Conservation (phyloP, 305 asterid species). For the Fraxinus floribunda region DNA sequence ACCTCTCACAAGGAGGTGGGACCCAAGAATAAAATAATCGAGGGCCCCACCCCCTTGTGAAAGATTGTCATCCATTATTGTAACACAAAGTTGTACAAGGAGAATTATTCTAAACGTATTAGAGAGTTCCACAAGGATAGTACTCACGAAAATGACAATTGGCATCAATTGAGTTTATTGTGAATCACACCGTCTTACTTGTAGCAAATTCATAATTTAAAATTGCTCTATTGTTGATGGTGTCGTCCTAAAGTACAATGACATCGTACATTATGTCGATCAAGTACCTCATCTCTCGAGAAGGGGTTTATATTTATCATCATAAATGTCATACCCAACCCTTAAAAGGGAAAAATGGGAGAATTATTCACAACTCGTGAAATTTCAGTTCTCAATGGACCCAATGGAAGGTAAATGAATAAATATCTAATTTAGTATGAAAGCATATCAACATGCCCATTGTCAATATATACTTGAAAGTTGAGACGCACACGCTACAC, state of each 20-base stretch:
- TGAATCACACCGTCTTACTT: neutral
- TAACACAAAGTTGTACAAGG: too few species aligned
- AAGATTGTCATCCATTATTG: too few species aligned
- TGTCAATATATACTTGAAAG: too few species aligned
- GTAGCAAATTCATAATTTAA: neutral
- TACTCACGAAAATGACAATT: neutral
- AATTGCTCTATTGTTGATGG: neutral
- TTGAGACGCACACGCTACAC: neutral
- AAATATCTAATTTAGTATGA: neutral
- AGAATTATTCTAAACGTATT: too few species aligned
- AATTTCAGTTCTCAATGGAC: neutral
- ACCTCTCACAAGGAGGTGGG: too few species aligned
- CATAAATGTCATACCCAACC: neutral
- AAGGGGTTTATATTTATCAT: neutral
- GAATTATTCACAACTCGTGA: neutral
- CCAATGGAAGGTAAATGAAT: neutral
- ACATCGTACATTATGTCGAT: neutral
- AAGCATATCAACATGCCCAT: neutral
- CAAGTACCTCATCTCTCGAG: neutral
- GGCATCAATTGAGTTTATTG: neutral
- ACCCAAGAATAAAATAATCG: too few species aligned
- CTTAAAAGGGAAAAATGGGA: neutral
- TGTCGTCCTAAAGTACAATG: neutral
- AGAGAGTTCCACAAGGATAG: neutral
- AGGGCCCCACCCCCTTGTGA: too few species aligned